These are phyloP conservation scores for Trichosanthes cucumerina DNA, from an alignment of 306 rosid species.

Conservation along the genomic window DNA sequence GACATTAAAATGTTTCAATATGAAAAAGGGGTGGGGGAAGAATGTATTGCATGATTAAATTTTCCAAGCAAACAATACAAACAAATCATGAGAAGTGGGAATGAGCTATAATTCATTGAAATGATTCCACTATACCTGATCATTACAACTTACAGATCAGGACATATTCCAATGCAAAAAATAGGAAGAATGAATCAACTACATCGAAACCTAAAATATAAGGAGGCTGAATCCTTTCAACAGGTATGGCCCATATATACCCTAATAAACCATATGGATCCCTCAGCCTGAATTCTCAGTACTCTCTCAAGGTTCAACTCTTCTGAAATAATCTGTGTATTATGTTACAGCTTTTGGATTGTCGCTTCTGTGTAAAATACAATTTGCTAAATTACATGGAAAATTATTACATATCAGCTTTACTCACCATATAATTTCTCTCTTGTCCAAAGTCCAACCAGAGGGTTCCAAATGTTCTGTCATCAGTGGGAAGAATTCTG, in stretches of 20 bases:
- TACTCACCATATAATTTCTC: slow-evolving; percentile 8
- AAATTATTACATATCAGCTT: slow-evolving; percentile 16
- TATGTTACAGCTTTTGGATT: slow-evolving; percentile 6
- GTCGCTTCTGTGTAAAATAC: slow-evolving; percentile 23
- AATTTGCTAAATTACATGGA: slow-evolving; percentile 25
- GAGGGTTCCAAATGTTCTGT: neutral
- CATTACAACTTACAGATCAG: slow-evolving; percentile 2
- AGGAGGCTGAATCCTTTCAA: neutral
- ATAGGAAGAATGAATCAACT: neutral
- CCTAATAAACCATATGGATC: slow-evolving; percentile 6
- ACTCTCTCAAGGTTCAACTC: neutral
- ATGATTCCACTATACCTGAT: neutral
- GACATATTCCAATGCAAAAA: neutral
- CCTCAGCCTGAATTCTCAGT: slow-evolving; percentile 6
- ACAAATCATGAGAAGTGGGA: neutral
- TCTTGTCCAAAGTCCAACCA: neutral
- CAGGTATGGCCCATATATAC: neutral
- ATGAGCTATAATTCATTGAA: slow-evolving; percentile 5
- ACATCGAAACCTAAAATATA: neutral
- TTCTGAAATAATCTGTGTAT: neutral
- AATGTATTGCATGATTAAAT: neutral
- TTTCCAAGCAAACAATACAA: neutral
- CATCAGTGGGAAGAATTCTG: neutral
- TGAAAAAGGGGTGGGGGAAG: neutral
- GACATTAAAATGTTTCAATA: neutral